Base-by-base conservation (phyloP, 2,329 filamentous ascomycete species). In the Pseudogymnoascus sp. region DNA sequence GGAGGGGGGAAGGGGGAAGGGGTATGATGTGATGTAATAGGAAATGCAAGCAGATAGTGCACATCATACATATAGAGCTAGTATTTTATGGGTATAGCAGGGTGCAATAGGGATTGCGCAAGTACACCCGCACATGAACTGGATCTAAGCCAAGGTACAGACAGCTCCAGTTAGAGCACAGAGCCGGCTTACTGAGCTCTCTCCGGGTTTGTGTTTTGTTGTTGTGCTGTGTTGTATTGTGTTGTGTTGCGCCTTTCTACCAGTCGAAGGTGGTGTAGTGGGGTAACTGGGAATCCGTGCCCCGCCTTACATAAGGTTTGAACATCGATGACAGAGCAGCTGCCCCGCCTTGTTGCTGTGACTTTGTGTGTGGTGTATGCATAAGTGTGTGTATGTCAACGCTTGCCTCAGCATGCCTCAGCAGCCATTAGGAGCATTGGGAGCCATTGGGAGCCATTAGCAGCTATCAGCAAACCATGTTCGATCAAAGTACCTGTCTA, bases 251-350 rank as follows among this genome's bases (percentile, higher is more conserved):
- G 19, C 26, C 21, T 3, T 26, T 45, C 23, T 49, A 49, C 43
- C 43, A n/a, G 14, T 16, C 10, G 43, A 29, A 11, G 21, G 4
- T 14, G 43, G 23, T n/a, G 43, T 49, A 29, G 43, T 49, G 43
- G 43, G 43, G 43, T 49, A 49, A 49, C 23, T 29, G 14, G 2
- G 3, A 6, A 12, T 7, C 6, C n/a, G 23, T 49, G 43, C 43
- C 43, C 43, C 43, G 43, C 43, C 43, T 49, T 49, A 49, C 43
- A 49, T 49, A 49, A 49, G 43, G 43, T 49, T 49, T 49, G 43
- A 10, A n/a, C 23, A 49, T 49, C 23, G 41, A 49, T 49, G 43
- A 49, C 43, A 49, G 43, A 49, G 43, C 43, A 49, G 41, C 41
- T 16, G 14, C 43, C 43, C 43, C 23, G 12, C 43, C 39, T 43